Percentiles rank a stretch among this genome's conserved stretches.
Conservation (phyloP, 306 rosid genomes). For the Senna siamea region DNA sequence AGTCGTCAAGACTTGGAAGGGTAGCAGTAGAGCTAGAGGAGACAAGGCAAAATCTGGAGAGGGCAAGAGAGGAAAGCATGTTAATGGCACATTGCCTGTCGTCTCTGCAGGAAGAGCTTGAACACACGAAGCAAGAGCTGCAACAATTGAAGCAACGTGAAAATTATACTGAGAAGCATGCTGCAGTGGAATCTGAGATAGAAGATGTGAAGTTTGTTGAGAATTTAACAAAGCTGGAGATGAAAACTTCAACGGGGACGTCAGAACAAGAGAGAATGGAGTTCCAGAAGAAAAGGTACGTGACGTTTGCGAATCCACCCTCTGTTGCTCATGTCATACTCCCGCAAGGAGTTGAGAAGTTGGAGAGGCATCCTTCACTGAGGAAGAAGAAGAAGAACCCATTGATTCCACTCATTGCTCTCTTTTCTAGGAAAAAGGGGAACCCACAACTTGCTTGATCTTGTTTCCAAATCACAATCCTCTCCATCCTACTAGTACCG, state of each 20-base stretch:
- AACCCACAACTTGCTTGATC: conserved; percentile 45
- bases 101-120: conserved; percentile 77
- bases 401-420: conserved; percentile 61
- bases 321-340: conserved; percentile 49
- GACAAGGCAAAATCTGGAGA: conserved; percentile 69
- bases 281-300: conserved; percentile 88
- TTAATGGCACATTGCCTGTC: conserved; percentile 72
- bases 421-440: conserved; percentile 77
- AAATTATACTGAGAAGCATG: conserved; percentile 43
- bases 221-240: conserved; percentile 46
- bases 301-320: conserved; percentile 82
- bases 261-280: conserved; percentile 49
- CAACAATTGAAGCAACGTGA: conserved; percentile 52
- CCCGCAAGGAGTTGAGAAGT: conserved; percentile 57
- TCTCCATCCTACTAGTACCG: too few species aligned
- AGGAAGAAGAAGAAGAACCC: conserved; percentile 75
- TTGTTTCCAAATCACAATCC: background rate
- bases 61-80: conserved; percentile 77
- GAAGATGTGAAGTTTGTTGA: conserved; percentile 71
- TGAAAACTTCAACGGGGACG: too few species aligned
- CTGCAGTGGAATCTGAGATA: conserved; percentile 45
- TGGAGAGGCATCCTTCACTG: conserved; percentile 76
- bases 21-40: conserved; percentile 74
- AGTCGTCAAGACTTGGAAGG: conserved; percentile 48
- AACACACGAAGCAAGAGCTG: conserved; percentile 71